Percentiles rank a stretch among this genome's conserved stretches.
Conservation (phyloP, 148 eudicot species). For the Nepenthes gracilis region DNA sequence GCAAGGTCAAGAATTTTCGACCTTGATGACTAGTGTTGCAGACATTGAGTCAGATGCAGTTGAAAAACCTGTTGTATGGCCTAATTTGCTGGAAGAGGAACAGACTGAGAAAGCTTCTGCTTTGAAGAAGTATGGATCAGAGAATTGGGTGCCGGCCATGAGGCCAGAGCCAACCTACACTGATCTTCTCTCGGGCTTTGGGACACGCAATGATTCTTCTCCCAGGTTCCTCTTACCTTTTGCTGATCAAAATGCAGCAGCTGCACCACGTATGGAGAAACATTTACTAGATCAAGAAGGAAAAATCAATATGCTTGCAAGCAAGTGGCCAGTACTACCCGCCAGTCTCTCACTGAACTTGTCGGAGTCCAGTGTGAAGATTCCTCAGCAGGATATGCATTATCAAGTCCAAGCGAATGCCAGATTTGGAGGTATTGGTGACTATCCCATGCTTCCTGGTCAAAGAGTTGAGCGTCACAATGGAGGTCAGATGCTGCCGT, state of each 20-base stretch:
- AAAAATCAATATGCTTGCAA: constrained; percentile 33
- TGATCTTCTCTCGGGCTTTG: constrained; percentile 74
- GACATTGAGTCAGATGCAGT: constrained; percentile 63
- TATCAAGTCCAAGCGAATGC: constrained; percentile 38
- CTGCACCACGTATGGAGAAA: constrained; percentile 24
- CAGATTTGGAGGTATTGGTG: constrained; percentile 43
- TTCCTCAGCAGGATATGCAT: constrained; percentile 34
- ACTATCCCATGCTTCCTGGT: constrained; percentile 28
- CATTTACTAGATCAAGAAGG: constrained; percentile 43
- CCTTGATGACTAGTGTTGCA: constrained; percentile 55
- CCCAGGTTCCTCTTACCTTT: constrained; percentile 33
- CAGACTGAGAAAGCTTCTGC: constrained; percentile 35
- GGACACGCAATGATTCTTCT: constrained; percentile 32
- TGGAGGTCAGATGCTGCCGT: constrained; percentile 65
- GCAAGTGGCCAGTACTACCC: constrained; percentile 40
- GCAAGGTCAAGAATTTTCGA: constrained; percentile 85
- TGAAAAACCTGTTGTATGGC: constrained; percentile 51
- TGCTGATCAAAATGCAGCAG: constrained; percentile 20
- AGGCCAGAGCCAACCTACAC: constrained; percentile 61
- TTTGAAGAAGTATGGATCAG: constrained; percentile 41
- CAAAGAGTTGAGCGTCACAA: constrained; percentile 39
- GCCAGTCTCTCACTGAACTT: constrained; percentile 62
- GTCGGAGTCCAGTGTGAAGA: constrained; percentile 41
- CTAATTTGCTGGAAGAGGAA: constrained; percentile 43
- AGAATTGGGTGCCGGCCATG: constrained; percentile 37